Conservation (phyloP, 2,329 filamentous ascomycete genomes). For the Aspergillus sergii region DNA sequence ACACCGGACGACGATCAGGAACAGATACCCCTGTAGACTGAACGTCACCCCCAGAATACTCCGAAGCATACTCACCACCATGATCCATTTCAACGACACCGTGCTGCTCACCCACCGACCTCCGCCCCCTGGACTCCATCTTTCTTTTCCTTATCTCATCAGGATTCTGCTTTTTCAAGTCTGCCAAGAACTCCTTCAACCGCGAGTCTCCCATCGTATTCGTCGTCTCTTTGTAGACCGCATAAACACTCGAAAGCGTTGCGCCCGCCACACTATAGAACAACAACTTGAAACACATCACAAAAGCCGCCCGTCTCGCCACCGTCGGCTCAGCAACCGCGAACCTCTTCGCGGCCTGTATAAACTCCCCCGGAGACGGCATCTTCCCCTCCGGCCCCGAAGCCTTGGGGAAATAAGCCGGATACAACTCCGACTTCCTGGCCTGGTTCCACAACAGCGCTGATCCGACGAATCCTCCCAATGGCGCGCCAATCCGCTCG, state of each 20-base stretch:
- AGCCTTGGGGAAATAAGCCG: background rate
- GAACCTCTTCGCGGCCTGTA: conserved; percentile 9
- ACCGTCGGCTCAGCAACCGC: conserved; percentile 7
- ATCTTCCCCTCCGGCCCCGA: background rate
- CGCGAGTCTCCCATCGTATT: conserved; percentile 25
- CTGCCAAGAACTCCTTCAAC: conserved; percentile 24
- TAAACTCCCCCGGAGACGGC: background rate
- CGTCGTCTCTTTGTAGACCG: conserved; percentile 16
- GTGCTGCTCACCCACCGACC: background rate
- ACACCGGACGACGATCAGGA: background rate
- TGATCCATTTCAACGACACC: conserved; percentile 8
- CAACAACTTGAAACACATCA: conserved; percentile 18
- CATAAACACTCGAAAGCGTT: conserved; percentile 11
- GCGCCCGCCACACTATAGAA: conserved; percentile 15
- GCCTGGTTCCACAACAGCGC: conserved; percentile 16
- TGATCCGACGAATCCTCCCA: conserved; percentile 16
- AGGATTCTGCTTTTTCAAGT: conserved; percentile 19
- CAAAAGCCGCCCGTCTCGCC: conserved; percentile 1
- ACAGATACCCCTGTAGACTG: background rate
- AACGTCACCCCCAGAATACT: background rate
- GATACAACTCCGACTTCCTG: conserved; percentile 12
- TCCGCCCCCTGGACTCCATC: conserved; percentile 16
- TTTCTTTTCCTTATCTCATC: conserved; percentile 27
- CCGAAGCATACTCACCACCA: background rate
- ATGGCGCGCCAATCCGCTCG: conserved; percentile 22